A percentile compares a stretch with the other conserved stretches of the same genome.
These are phyloP conservation scores for Nothophoma quercina DNA, from an alignment of 2,329 filamentous ascomycete species.

Conservation along the genomic window DNA sequence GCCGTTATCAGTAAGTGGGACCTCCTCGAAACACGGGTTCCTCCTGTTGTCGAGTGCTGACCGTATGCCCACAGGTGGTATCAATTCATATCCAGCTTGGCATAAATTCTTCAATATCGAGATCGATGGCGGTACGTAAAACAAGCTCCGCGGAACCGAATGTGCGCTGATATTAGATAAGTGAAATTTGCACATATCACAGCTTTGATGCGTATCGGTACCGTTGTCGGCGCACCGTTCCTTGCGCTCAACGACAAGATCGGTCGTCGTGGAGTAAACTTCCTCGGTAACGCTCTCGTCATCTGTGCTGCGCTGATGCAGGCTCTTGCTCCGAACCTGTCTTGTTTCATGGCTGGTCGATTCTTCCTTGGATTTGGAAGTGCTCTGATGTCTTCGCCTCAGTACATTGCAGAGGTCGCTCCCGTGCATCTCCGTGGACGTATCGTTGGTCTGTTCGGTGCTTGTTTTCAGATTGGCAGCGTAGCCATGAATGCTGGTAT, in stretches of 20 bases:
- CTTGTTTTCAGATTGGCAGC: conserved; percentile 57
- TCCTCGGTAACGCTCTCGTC: conserved; percentile 56
- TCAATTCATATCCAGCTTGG: conserved; percentile 55
- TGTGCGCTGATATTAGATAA: conserved; percentile 24
- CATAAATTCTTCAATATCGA: conserved; percentile 55
- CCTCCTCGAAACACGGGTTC: not conserved
- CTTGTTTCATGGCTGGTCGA: conserved; percentile 50
- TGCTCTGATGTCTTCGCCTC: conserved; percentile 49
- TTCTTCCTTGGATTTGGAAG: conserved; percentile 51
- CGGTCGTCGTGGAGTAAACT: conserved; percentile 58
- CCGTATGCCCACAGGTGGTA: conserved; percentile 33
- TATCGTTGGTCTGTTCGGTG: conserved; percentile 58
- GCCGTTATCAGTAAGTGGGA: conserved; percentile 51
- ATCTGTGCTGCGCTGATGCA: conserved; percentile 55
- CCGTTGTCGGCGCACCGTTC: conserved; percentile 56
- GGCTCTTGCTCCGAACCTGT: conserved; percentile 31
- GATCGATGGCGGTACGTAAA: conserved; percentile 46
- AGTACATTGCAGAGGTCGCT: conserved; percentile 51
- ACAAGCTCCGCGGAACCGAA: too few species aligned
- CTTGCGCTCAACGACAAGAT: conserved; percentile 55
- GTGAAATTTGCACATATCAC: conserved; percentile 51
- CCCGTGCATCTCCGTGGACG: conserved; percentile 49
- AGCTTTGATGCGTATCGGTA: conserved; percentile 58
- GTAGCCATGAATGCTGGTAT: conserved; percentile 54
- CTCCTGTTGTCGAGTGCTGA: not conserved